These are phyloP conservation scores for Fusarium clavum DNA, from an alignment of 2,329 filamentous ascomycete genomes.

Conservation along the genomic window DNA sequence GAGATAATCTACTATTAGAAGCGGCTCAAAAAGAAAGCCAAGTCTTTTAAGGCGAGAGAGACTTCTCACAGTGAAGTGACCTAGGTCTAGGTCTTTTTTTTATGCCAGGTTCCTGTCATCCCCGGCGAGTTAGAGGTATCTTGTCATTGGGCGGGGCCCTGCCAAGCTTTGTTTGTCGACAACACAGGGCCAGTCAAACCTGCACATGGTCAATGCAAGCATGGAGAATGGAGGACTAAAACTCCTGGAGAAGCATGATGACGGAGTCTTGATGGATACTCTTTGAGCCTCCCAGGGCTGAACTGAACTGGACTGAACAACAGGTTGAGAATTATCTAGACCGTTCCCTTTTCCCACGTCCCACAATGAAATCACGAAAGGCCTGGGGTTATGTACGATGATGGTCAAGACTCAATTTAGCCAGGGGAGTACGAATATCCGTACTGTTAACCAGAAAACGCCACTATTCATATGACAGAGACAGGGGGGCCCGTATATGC, in stretches of 20 bases:
- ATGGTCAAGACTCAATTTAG: constrained; percentile 7
- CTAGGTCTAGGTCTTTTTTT: neutral
- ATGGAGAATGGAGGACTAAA: constrained; percentile 33
- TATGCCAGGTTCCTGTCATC: constrained; percentile 30
- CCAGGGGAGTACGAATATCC: too few species aligned
- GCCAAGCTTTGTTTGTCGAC: constrained; percentile 35
- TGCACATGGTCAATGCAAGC: constrained; percentile 41
- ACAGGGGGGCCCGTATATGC: too few species aligned
- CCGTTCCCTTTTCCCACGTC: neutral
- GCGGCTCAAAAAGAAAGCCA: constrained; percentile 14
- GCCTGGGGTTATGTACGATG: constrained; percentile 11
- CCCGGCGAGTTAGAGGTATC: constrained; percentile 19
- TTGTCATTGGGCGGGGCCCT: constrained; percentile 23
- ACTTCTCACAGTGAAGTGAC: neutral
- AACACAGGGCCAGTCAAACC: constrained; percentile 37
- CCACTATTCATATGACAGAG: too few species aligned
- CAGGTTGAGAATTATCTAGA: neutral
- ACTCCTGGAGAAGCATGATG: constrained; percentile 29
- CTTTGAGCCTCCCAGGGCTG: constrained; percentile 11
- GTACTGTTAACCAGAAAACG: too few species aligned
- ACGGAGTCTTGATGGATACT: constrained; percentile 8
- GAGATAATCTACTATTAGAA: neutral
- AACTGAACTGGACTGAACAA: neutral
- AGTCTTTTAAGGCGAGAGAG: constrained; percentile 6
- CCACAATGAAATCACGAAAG: constrained; percentile 7